phyloP scores from a whole-genome alignment of 1,284 basidiomycete species.

The Chiua sp. region DNA sequence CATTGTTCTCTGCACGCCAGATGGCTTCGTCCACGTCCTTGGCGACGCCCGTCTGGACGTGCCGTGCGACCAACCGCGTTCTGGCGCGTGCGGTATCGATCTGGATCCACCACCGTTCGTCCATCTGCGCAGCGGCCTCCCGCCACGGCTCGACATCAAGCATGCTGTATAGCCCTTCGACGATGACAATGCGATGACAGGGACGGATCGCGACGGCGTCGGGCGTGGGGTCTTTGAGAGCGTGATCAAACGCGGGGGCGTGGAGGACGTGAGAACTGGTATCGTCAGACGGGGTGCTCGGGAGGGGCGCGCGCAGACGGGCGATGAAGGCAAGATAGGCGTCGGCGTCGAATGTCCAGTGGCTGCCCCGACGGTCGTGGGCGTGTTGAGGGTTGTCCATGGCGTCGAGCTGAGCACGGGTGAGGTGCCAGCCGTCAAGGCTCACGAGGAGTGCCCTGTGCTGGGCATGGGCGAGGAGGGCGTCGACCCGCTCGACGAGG shows the following conservation, averaged over 20 bases:
- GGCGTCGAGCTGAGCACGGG: conserved; percentile 67
- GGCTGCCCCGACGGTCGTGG: conserved; percentile 70
- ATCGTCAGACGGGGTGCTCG: conserved; percentile 3
- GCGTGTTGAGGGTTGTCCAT: conserved; percentile 76
- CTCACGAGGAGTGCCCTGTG: conserved; percentile 63
- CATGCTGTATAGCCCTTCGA: conserved; percentile 87
- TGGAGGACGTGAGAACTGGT: conserved; percentile 42
- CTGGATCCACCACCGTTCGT: conserved; percentile 82
- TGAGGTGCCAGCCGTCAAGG: conserved; percentile 88
- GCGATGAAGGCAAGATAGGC: conserved; percentile 71
- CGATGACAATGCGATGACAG: conserved; percentile 74
- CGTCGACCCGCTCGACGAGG: conserved; percentile 45
- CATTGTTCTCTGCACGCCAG: conserved; percentile 76
- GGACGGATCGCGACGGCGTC: conserved; percentile 63
- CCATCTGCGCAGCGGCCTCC: conserved; percentile 67
- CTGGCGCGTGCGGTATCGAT: conserved; percentile 66
- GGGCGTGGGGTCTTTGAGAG: conserved; percentile 67
- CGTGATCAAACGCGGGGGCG: conserved; percentile 80
- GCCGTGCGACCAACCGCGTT: conserved; percentile 71
- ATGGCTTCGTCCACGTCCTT: conserved; percentile 67
- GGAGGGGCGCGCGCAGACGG: conserved; percentile 49
- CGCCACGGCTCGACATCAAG: conserved; percentile 77
- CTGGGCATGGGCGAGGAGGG: conserved; percentile 30
- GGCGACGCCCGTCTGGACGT: conserved; percentile 78
- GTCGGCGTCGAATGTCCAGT: conserved; percentile 73